phyloP scores from a whole-genome alignment of 2,329 filamentous ascomycete species.

The Beauveria pseudobassiana region DNA sequence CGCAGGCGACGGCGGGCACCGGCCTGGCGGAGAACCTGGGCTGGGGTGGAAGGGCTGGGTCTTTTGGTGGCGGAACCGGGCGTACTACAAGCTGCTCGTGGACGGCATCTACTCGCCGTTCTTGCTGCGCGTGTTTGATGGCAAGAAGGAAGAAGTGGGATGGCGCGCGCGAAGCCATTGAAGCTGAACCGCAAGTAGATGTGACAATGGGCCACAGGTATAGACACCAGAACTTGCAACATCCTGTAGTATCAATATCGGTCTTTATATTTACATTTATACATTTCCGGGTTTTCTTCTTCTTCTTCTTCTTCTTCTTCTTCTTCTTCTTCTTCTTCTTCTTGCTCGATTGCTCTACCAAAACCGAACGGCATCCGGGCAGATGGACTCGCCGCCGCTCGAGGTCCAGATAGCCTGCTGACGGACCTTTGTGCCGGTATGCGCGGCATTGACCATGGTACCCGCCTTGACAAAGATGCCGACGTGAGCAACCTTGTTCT shows the following conservation, averaged over 20 bases:
- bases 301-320: too few relatives aligned
- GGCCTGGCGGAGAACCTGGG: slow-evolving; percentile 32
- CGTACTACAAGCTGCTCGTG: slow-evolving; percentile 30
- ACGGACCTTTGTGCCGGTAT: slow-evolving; percentile 14
- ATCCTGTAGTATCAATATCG: not conserved
- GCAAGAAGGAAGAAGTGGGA: slow-evolving; percentile 32
- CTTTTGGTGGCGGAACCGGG: slow-evolving; percentile 33
- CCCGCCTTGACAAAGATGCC: slow-evolving; percentile 14
- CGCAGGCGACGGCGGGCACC: slow-evolving; percentile 34
- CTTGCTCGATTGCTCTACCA: slow-evolving; percentile 11
- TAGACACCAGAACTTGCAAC: not conserved
- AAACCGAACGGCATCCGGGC: slow-evolving; percentile 16
- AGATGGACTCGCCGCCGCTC: slow-evolving; percentile 13
- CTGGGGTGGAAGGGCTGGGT: slow-evolving; percentile 31
- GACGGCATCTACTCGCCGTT: slow-evolving; percentile 34
- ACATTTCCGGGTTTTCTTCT: not conserved
- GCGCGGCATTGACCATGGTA: slow-evolving; percentile 16
- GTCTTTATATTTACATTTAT: not conserved
- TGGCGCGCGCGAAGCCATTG: slow-evolving; percentile 29
- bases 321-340: not conserved
- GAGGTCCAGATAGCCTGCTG: slow-evolving; percentile 16
- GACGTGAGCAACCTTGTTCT: slow-evolving; percentile 14
- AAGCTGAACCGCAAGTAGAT: slow-evolving; percentile 18
- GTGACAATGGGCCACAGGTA: too few relatives aligned
- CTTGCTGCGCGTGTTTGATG: slow-evolving; percentile 33